Base-by-base conservation (phyloP, 1,139 yeast species). In the Yamadazyma oceani region DNA sequence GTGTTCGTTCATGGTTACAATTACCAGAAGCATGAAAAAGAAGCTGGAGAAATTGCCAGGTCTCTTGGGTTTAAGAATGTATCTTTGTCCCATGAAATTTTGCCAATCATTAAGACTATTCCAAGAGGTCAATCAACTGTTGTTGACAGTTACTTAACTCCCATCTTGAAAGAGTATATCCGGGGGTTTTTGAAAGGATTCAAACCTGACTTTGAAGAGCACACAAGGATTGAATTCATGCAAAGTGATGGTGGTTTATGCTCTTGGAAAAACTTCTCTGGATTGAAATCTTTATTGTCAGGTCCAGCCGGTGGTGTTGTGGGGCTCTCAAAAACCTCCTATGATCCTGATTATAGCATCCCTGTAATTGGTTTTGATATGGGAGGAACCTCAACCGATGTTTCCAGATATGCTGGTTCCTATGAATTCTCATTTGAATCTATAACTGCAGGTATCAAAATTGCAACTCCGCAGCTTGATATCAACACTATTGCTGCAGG, bases 131-230 rank as follows among this genome's bases (percentile, higher is more conserved):
- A 82, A 47, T 82, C 89, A 12, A 73, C 87, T 3, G 77, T 80
- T 14, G 88, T 86, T 1, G 92, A 85, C 60, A 87, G 92, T 1
- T 85, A 85, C 53, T 60, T 85, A 42, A 82, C 90, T 2, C 94
- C 94, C 2, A 84, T 80, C 35, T 80, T 85, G 34, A 69, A 75
- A 41, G 69, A 75, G 24, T 85, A 85, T 54, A 64, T 85, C 31
- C 58, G 69, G 24, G 75, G 80, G 14, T 82, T 85, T 50, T 75
- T 80, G 35, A 54, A 69, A 3, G 92, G 92, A 2, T 69, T 85
- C 47, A 62, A 62, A 32, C 77, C 79, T 27, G 79, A 79, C 2
- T 53, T 47, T 31, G 54, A 54, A 27, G 37, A 46, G 16, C 45
- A 49, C 17, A 53, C 57, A 17, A 43, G 57, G 37, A 61, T 76